These are phyloP conservation scores for Ogataea wickerhamii DNA, from an alignment of 805 yeast genomes.

Conservation along the genomic window DNA sequence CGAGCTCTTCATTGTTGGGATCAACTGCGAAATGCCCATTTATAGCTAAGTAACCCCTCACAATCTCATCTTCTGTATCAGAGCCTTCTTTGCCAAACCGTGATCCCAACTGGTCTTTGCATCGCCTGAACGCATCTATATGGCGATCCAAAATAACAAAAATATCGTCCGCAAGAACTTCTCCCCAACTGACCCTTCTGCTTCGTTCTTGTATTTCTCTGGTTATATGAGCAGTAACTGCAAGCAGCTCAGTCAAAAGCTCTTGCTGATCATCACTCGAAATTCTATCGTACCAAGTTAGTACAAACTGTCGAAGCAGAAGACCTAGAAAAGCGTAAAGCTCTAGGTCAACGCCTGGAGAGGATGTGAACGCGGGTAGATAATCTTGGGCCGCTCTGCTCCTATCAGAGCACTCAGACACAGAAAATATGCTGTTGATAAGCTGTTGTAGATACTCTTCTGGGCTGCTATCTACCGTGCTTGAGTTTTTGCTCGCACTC, in stretches of 20 bases:
- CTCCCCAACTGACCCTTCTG: conserved; percentile 31
- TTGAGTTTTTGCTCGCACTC: too few species aligned
- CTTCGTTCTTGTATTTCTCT: conserved; percentile 37
- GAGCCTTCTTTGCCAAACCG: conserved; percentile 9
- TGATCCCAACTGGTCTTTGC: conserved; percentile 13
- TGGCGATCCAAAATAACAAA: conserved; percentile 38
- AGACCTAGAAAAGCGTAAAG: conserved; percentile 46
- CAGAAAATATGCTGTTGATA: conserved; percentile 6
- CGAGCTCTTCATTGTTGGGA: conserved; percentile 13
- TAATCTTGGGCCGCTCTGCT: conserved; percentile 14
- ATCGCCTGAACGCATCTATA: conserved; percentile 10
- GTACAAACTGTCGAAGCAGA: conserved; percentile 43
- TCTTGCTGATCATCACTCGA: conserved; percentile 38
- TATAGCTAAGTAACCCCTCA: conserved; percentile 11
- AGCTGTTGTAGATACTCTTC: conserved; percentile 20
- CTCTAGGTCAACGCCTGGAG: conserved; percentile 39
- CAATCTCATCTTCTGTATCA: conserved; percentile 11
- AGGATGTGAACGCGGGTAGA: conserved; percentile 39
- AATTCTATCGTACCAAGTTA: conserved; percentile 41
- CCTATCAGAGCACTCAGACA: conserved; percentile 11
- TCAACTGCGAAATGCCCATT: conserved; percentile 25
- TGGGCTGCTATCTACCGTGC: too few species aligned
- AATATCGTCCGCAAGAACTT: conserved; percentile 41
- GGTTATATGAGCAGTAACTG: conserved; percentile 37
- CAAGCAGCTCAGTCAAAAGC: conserved; percentile 39